Base-by-base conservation (phyloP, 2,329 filamentous ascomycete species). In the Stylonectria norvegica region DNA sequence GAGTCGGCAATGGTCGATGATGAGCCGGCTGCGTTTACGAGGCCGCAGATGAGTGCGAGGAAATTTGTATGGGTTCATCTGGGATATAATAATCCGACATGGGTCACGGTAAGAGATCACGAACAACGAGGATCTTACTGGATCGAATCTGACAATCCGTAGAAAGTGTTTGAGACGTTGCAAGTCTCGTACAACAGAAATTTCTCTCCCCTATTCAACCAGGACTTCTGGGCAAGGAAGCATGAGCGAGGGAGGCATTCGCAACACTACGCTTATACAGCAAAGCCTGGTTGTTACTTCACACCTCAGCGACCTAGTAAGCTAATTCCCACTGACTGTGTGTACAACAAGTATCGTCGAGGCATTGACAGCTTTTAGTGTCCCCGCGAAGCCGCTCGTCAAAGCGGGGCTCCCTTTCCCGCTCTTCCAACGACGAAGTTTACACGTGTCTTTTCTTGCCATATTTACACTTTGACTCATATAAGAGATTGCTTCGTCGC, bases 381-480 rank as follows among this genome's bases (percentile, higher is more conserved):
- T 64, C 64, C 4, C 72, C 70, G 25, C 64, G 62, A 29, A 54
- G 45, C 2, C 56, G 56, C 5, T 59, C 62, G 3, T 42, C 55
- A 0, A 55, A 53, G 1, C 56, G 59, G 18, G 55, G 56, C 5
- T 58, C 62, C 1, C 20, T 59, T 15, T 60, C 66, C 17, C 42
- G 58, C 28, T 12, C 62, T 38, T 7, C 57, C 33, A 42, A 53
- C 7, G 52, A 62, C 12, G 49, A 64, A 27, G 52, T 58, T 23
- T 71, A 70, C 37, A 64, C 76, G 0, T 77, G 72, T 23, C 55
- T 78, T 1, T 78, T 76, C 41, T 58, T 81, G 1, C 78, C 78
- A 0, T 81, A 83, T 50, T 70, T 84, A 0, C 79, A 84, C 46
- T 84, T 80, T 55, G 80, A 84, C 49, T 80, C 76, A 0, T 84